Base-by-base conservation (phyloP, 768 basidiomycete genomes). In the Leccinum subgranulosum region DNA sequence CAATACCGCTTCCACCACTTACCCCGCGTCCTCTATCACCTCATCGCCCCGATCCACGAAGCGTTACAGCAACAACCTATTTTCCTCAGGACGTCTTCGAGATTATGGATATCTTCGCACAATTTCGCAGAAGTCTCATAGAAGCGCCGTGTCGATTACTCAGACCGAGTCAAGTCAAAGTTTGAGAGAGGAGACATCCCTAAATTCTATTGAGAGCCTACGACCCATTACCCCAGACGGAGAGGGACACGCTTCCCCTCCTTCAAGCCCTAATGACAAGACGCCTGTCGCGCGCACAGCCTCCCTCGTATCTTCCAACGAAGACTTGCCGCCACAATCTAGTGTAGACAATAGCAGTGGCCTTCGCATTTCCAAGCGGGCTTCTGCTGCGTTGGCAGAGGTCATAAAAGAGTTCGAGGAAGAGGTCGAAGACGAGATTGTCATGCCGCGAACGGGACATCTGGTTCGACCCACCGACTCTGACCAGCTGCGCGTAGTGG, bases 51-150 rank as follows among this genome's bases (percentile, higher is more conserved):
- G 81, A 33, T 81, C 82, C 41, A 74, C 77, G 55, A 87, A 88
- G 73, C 83, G 91, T 48, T 88, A 89, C 71, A 92, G 90, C 76
- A 92, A 92, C 70, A 92, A 92, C 66, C 76, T 94, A 51, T 93
- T 92, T 60, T 86, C 89, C 49, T 92, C 91, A 17, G 85, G 86
- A n/a, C 81, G 85, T 55, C 79, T 91, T 64, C 80, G 86, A 55
- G 91, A 93, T 70, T 84, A 90, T 67, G 76, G 78, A 10, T 89
- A 92, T 70, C 69, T 89, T 64, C 83, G 85, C 58, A 82, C 78
- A 66, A 77, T 80, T 51, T 79, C 78, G 17, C 77, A 74, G 64
- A 75, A 74, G 59, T 81, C 67, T 51, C 67, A 70, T 48, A 70
- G 74, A 25, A 73, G 74, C 46, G 64, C 71, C 48, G 63, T 71